A percentile compares a stretch with the other conserved stretches of the same genome.
Conservation (phyloP, 2,329 filamentous ascomycete species). For the Aspergillus fructus region DNA sequence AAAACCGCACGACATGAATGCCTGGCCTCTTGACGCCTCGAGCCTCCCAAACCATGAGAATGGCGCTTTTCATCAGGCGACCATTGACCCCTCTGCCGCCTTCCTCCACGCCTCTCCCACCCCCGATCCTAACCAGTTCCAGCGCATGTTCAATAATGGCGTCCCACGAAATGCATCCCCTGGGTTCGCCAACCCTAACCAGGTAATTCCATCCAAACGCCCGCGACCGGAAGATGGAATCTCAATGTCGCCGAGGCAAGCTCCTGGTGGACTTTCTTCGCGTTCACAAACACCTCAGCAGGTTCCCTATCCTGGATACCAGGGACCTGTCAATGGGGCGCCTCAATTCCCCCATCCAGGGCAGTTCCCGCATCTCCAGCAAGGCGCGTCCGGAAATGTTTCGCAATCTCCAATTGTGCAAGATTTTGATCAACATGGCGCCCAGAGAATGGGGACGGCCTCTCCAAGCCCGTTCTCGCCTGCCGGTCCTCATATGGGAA, state of each 20-base stretch:
- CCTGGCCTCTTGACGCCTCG: conserved; percentile 51
- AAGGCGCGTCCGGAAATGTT: conserved; percentile 75
- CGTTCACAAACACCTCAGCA: conserved; percentile 92
- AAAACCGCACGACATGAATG: conserved; percentile 51
- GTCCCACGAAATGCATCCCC: conserved; percentile 80
- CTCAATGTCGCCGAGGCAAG: conserved; percentile 75
- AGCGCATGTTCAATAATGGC: conserved; percentile 80
- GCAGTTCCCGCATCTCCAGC: conserved; percentile 78
- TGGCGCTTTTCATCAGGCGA: conserved; percentile 47
- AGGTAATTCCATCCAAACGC: conserved; percentile 87
- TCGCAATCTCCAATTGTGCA: conserved; percentile 94
- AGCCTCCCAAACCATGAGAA: conserved; percentile 49
- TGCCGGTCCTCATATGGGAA: conserved; percentile 67
- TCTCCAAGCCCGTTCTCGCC: conserved; percentile 91
- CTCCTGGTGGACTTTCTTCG: conserved; percentile 71
- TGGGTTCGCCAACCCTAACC: conserved; percentile 73
- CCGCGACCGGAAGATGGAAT: conserved; percentile 82
- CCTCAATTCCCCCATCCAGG: conserved; percentile 60
- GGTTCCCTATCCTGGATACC: conserved; percentile 69
- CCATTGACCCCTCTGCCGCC: conserved; percentile 48
- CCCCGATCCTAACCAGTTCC: conserved; percentile 53
- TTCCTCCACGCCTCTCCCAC: conserved; percentile 48
- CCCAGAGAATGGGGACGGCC: conserved; percentile 81
- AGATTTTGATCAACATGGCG: conserved; percentile 62
- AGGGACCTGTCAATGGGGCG: conserved; percentile 61